Evolutionary conservation across 352 stramenopile genomes (phyloP), one percentile per base, ranked within the genome.

Genomic region (Globisporangium mamillatum): DNA sequence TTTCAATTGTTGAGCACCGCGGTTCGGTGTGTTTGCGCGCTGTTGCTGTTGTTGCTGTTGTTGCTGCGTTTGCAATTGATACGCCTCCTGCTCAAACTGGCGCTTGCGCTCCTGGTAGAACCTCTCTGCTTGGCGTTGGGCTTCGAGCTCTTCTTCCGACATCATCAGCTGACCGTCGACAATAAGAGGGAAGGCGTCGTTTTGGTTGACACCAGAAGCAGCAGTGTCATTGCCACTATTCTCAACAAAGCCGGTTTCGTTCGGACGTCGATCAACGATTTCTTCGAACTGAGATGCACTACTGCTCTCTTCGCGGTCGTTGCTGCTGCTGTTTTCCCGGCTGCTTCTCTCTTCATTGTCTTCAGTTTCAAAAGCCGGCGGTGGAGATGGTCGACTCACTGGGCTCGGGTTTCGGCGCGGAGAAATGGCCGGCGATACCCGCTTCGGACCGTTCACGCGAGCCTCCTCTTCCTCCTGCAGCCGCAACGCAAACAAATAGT

Each of bases 401-500:
- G 75, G 79, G 48, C 69, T 81, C 1, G 67, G 67, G 57, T 71
- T 67, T 5, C 53, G 14, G 22, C 60, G 65, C 6, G 69, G 66
- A 24, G 69, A 71, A 12, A 50, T 32, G 16, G 22, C 7, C 9
- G 69, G 66, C 1, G 69, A 66, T 16, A 68, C 24, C 1, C 60
- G 44, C 44, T 74, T 71, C 5, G 55, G 44, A 18, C 65, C 57
- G 25, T 64, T 61, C 38, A 66, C 48, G 10, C 61, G 67, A 36
- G 69, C 79, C 34, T 95, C 82, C 71, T 97, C 88, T 77, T 97
- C 84, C 54, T 90, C 75, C 61, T 94, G 88, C 2, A 95, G 74
- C 29, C 77, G 82, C 44, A 94, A 69, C 1, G 89, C 89, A 8
- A 95, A 60, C 8, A 92, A 58, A 60, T 84, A 94, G 61, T 97